A percentile compares a stretch with the other conserved stretches of the same genome.
These are phyloP conservation scores for Hibiscus mutabilis DNA, from an alignment of 345 rosid species.

Conservation along the genomic window DNA sequence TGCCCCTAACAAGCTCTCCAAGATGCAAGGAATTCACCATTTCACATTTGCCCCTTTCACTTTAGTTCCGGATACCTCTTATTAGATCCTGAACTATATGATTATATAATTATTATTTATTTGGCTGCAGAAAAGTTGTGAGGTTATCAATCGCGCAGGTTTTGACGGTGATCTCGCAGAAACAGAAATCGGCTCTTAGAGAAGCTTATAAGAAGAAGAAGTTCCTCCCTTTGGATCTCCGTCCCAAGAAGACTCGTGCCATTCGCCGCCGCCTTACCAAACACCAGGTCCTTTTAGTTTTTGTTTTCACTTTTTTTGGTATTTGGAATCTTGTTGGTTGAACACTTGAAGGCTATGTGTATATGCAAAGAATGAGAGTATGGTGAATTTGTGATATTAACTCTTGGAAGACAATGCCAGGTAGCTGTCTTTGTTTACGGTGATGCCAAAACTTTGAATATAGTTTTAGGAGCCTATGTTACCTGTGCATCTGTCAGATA, in stretches of 20 bases:
- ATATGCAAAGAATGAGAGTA: neutral
- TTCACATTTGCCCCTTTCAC: neutral
- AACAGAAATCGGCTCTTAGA: slow-evolving; percentile 77
- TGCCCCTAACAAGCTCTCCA: slow-evolving; percentile 70
- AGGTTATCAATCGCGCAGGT: slow-evolving; percentile 85
- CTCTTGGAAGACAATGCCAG: neutral
- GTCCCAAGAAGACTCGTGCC: slow-evolving; percentile 93
- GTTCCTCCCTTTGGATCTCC: slow-evolving; percentile 77
- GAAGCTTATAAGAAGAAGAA: slow-evolving; percentile 79
- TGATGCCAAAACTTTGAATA: neutral
- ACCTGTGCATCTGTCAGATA: too few species aligned
- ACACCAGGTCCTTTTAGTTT: slow-evolving; percentile 49
- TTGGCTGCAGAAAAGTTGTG: slow-evolving; percentile 73
- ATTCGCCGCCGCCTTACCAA: slow-evolving; percentile 88
- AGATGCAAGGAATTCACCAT: slow-evolving; percentile 29
- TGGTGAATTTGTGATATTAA: neutral
- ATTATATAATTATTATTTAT: neutral
- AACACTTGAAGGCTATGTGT: neutral
- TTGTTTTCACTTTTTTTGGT: neutral
- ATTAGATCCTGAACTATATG: neutral
- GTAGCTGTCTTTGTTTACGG: neutral
- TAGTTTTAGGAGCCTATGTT: neutral
- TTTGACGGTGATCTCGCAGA: slow-evolving; percentile 84
- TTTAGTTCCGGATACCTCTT: neutral
- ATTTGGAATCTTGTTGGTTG: neutral